Percentiles rank a stretch among this genome's conserved stretches.
Conservation (phyloP, 2,329 filamentous ascomycete species). For the Colletotrichum orbiculare region DNA sequence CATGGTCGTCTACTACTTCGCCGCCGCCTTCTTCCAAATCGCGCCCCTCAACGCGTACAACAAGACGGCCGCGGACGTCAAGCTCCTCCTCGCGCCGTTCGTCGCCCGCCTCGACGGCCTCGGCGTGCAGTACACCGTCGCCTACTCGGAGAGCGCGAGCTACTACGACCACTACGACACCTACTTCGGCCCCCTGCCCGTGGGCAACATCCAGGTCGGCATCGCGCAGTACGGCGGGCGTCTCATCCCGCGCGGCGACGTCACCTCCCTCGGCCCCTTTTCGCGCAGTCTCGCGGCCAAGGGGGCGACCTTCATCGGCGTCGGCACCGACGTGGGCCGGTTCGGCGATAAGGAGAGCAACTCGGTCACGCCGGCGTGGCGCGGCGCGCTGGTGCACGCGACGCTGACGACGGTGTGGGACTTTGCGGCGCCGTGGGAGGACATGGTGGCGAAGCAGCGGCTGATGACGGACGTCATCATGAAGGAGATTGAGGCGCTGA, state of each 20-base stretch:
- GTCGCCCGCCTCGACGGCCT: conserved; percentile 50
- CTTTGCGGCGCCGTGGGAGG: conserved; percentile 41
- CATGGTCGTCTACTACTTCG: conserved; percentile 61
- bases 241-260: conserved; percentile 39
- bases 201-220: conserved; percentile 60
- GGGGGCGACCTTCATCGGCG: conserved; percentile 44
- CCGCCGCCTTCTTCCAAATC: conserved; percentile 58
- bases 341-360: conserved; percentile 43
- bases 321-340: conserved; percentile 41
- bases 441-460: conserved; percentile 45
- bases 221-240: conserved; percentile 43
- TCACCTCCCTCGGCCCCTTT: conserved; percentile 36
- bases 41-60: conserved; percentile 59
- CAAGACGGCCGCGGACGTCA: conserved; percentile 54
- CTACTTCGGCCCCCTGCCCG: conserved; percentile 50
- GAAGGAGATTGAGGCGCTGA: conserved; percentile 38
- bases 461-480: conserved; percentile 37
- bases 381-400: conserved; percentile 48
- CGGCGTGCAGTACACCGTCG: conserved; percentile 43
- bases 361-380: conserved; percentile 56
- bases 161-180: conserved; percentile 58
- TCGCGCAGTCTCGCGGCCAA: conserved; percentile 29
- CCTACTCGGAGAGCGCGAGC: conserved; percentile 38
- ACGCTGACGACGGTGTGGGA: conserved; percentile 43
- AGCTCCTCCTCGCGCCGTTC: conserved; percentile 56